Conservation (phyloP, 441 rosid genomes). For the Raphanus hybrid region DNA sequence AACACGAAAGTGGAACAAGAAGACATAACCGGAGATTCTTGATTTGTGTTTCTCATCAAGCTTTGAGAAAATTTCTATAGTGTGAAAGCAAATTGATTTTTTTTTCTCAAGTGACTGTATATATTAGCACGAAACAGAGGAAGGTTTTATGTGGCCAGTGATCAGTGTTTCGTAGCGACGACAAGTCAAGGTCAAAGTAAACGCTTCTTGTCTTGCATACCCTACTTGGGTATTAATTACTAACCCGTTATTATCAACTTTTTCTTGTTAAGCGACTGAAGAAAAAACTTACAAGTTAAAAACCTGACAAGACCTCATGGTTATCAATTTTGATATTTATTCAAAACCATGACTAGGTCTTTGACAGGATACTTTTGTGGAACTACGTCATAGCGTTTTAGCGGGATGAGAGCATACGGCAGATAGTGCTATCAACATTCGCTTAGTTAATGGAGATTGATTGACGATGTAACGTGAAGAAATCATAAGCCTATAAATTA, state of each 20-base stretch:
- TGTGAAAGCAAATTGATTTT: neutral
- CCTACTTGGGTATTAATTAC: neutral
- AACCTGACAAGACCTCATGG: too few species aligned
- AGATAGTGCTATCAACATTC: neutral
- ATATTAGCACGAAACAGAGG: neutral
- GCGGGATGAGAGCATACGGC: neutral
- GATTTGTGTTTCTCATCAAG: neutral
- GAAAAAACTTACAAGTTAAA: too few species aligned
- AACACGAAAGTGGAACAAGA: neutral
- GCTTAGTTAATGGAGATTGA: neutral
- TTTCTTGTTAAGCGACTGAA: too few species aligned
- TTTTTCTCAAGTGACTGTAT: neutral
- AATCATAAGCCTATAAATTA: neutral
- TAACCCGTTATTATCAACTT: too few species aligned
- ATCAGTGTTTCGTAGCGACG: conserved; percentile 1
- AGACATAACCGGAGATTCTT: neutral
- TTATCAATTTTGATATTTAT: too few species aligned
- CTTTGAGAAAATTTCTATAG: neutral
- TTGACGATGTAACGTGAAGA: neutral
- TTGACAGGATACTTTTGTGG: too few species aligned
- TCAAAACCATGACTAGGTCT: too few species aligned
- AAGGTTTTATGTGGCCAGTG: neutral
- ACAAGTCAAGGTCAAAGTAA: conserved; percentile 12
- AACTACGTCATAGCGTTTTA: too few species aligned
- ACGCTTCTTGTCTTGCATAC: conserved; percentile 10